phyloP scores from a whole-genome alignment of 495 filamentous ascomycete species.

The Penicillium daleae region DNA sequence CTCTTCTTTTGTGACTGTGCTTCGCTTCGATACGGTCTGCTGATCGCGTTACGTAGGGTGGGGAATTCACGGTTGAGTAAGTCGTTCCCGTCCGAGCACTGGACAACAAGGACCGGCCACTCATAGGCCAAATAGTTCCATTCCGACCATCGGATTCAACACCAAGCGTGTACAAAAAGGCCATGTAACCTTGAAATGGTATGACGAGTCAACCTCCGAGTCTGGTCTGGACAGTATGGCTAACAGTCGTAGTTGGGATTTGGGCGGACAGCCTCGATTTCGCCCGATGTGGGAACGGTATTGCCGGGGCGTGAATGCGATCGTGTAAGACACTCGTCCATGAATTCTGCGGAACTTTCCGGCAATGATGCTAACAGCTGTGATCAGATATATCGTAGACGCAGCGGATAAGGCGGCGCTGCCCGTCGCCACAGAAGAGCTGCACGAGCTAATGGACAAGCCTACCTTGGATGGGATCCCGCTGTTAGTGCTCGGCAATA shows the following conservation, averaged over 20 bases:
- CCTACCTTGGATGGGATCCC: slow-evolving; percentile 86
- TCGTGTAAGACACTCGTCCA: slow-evolving; percentile 67
- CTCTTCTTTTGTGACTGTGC: slow-evolving; percentile 1
- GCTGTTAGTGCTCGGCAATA: slow-evolving; percentile 95
- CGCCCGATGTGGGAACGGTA: slow-evolving; percentile 99
- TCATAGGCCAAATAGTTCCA: slow-evolving; percentile 70
- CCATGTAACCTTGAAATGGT: slow-evolving; percentile 98
- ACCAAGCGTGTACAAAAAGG: slow-evolving; percentile 98
- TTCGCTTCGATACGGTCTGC: slow-evolving; percentile 12
- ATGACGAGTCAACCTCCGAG: slow-evolving; percentile 24
- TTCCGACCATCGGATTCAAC: slow-evolving; percentile 98
- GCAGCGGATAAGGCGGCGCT: slow-evolving; percentile 81
- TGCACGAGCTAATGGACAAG: slow-evolving; percentile 86
- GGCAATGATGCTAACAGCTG: slow-evolving; percentile 19
- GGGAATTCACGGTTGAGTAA: slow-evolving; percentile 99
- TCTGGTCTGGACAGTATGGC: slow-evolving; percentile 9
- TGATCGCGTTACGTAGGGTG: slow-evolving; percentile 66
- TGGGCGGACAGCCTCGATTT: slow-evolving; percentile 96
- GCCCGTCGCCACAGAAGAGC: slow-evolving; percentile 87
- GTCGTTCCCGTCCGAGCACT: slow-evolving; percentile 40
- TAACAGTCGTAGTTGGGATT: slow-evolving; percentile 73
- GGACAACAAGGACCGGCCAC: slow-evolving; percentile 22
- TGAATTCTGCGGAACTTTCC: neutral
- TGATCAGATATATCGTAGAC: slow-evolving; percentile 83
- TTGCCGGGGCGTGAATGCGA: slow-evolving; percentile 95